These are phyloP conservation scores for Fonsecaea pugnacius DNA, from an alignment of 2,329 filamentous ascomycete genomes.

Conservation along the genomic window DNA sequence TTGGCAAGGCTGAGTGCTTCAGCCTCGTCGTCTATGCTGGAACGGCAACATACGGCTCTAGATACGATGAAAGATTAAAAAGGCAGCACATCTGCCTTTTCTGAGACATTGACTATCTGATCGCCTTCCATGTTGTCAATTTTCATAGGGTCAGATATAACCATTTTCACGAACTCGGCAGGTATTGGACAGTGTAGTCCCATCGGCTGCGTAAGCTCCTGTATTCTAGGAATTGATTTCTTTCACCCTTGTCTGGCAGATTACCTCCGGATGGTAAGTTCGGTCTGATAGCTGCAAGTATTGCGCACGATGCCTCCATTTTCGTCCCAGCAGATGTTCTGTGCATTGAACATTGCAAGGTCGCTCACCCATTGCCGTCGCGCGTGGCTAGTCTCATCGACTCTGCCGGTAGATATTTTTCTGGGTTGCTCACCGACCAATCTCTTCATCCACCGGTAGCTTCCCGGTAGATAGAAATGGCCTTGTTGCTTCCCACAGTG, in stretches of 20 bases:
- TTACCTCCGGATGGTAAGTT: neutral
- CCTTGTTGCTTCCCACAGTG: slow-evolving; percentile 75
- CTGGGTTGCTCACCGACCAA: neutral
- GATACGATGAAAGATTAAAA: neutral
- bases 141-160: neutral
- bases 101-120: neutral
- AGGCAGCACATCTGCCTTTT: neutral
- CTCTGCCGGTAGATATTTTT: neutral
- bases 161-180: neutral
- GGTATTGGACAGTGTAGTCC: neutral
- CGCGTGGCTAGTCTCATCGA: neutral
- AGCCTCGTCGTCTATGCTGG: neutral
- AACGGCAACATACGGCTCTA: neutral
- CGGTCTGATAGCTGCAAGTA: neutral
- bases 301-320: neutral
- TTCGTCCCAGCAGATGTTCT: neutral
- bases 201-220: neutral
- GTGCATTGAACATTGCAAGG: neutral
- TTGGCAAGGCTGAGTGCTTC: slow-evolving; percentile 5
- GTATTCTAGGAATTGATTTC: neutral
- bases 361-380: neutral
- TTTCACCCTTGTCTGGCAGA: neutral
- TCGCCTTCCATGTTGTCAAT: neutral
- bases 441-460: slow-evolving; percentile 67
- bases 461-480: slow-evolving; percentile 81